Conservation (phyloP, 345 rosid species). For the Gynandropsis gynandra region DNA sequence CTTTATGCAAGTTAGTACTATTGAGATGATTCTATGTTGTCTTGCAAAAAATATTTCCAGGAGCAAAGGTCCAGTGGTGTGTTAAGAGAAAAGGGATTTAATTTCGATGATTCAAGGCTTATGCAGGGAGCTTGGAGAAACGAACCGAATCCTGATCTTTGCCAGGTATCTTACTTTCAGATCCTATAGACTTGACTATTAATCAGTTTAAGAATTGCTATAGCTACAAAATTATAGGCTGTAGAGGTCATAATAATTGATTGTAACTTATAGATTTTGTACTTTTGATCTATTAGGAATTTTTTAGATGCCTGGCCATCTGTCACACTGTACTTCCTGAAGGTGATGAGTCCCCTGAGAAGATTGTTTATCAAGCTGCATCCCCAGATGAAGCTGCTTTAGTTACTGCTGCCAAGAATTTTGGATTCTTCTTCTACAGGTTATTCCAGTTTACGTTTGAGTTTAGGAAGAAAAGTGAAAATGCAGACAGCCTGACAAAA, state of each 20-base stretch:
- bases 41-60: constrained; percentile 30
- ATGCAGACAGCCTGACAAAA: constrained; percentile 9
- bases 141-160: constrained; percentile 70
- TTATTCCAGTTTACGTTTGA: constrained; percentile 19
- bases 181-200: constrained; percentile 1
- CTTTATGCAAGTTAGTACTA: constrained; percentile 16
- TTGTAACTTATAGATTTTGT: constrained; percentile 7
- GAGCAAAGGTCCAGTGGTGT: constrained; percentile 35
- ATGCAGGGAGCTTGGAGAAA: constrained; percentile 97
- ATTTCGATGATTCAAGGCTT: constrained; percentile 80
- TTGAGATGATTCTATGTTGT: constrained; percentile 15
- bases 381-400: constrained; percentile 96
- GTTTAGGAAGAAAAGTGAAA: constrained; percentile 6
- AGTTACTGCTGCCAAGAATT: constrained; percentile 86
- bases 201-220: constrained; percentile 12
- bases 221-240: constrained; percentile 4
- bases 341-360: constrained; percentile 87
- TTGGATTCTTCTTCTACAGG: constrained; percentile 95
- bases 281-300: constrained; percentile 43
- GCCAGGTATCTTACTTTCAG: constrained; percentile 54
- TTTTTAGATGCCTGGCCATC: constrained; percentile 90
- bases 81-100: constrained; percentile 71
- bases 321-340: constrained; percentile 94
- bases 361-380: constrained; percentile 82
- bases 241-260: constrained; percentile 1